phyloP scores from a whole-genome alignment of 2,329 filamentous ascomycete species.

The Orbilia blumenaviensis region DNA sequence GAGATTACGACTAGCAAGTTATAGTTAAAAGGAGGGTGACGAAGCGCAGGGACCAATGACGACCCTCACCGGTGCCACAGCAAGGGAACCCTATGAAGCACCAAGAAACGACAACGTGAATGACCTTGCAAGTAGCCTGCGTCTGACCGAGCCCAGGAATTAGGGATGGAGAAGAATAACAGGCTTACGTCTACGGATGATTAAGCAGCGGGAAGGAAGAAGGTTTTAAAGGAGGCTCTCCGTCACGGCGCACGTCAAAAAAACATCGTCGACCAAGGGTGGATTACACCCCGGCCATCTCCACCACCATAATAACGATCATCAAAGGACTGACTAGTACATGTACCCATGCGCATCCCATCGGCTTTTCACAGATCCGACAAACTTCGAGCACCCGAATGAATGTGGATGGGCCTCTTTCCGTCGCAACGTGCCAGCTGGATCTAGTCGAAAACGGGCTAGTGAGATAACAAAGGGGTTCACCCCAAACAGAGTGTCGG shows the following conservation, averaged over 20 bases:
- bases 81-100: background rate
- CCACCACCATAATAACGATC: background rate
- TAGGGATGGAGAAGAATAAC: background rate
- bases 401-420: slow-evolving; percentile 2
- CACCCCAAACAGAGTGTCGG: slow-evolving; percentile 7
- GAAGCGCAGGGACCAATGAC: background rate
- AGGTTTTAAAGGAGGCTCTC: slow-evolving; percentile 9
- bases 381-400: background rate
- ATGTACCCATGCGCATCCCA: background rate
- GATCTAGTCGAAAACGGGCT: slow-evolving; percentile 19
- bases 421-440: slow-evolving; percentile 19
- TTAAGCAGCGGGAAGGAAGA: slow-evolving; percentile 27
- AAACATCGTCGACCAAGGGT: slow-evolving; percentile 28
- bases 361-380: slow-evolving; percentile 21
- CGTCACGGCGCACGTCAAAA: slow-evolving; percentile 41
- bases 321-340: background rate
- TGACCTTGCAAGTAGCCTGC: background rate
- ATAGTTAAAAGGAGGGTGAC: slow-evolving; percentile 8
- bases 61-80: background rate
- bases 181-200: slow-evolving; percentile 37
- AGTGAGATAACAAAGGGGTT: slow-evolving; percentile 46
- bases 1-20: background rate
- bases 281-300: slow-evolving; percentile 6
- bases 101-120: background rate
- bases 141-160: background rate